phyloP scores from a whole-genome alignment of 108 stramenopile genomes.

The Fragilaria crotonensis region DNA sequence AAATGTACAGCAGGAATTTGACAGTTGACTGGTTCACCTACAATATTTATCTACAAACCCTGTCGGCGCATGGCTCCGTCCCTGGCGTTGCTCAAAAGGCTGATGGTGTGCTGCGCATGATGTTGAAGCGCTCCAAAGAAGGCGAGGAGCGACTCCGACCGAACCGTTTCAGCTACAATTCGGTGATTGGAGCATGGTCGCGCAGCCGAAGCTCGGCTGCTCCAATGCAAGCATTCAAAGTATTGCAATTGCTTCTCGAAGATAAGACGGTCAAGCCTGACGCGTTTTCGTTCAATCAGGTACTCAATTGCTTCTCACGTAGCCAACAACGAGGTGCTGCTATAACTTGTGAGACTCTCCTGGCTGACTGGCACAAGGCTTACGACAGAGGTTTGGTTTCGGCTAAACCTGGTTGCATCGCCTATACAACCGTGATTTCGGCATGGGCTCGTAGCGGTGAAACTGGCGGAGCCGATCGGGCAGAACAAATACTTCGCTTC shows the following conservation, averaged over 20 bases:
- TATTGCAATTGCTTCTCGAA: slow-evolving; percentile 42
- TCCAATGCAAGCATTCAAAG: slow-evolving; percentile 32
- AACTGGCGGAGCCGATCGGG: slow-evolving; percentile 37
- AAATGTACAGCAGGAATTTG: slow-evolving; percentile 41
- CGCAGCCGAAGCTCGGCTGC: slow-evolving; percentile 24
- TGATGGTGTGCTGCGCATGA: slow-evolving; percentile 60
- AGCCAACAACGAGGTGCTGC: slow-evolving; percentile 22
- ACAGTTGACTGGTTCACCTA: slow-evolving; percentile 56
- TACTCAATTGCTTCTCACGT: slow-evolving; percentile 45
- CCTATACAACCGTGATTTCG: slow-evolving; percentile 37
- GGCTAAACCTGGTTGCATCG: slow-evolving; percentile 44
- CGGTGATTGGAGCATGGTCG: slow-evolving; percentile 50
- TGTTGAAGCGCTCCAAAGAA: slow-evolving; percentile 33
- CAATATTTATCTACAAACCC: slow-evolving; percentile 44
- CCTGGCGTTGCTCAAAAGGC: slow-evolving; percentile 49
- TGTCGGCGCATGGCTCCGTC: slow-evolving; percentile 27
- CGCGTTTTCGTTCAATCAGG: slow-evolving; percentile 58
- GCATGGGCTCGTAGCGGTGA: slow-evolving; percentile 56
- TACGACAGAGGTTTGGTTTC: slow-evolving; percentile 15
- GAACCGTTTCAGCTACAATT: slow-evolving; percentile 66
- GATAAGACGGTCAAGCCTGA: slow-evolving; percentile 40
- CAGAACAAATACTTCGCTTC: slow-evolving; percentile 37
- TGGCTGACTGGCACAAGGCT: slow-evolving; percentile 42
- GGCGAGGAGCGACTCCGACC: slow-evolving; percentile 25
- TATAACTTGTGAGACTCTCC: slow-evolving; percentile 39